Base-by-base conservation (phyloP, 768 basidiomycete species). In the Hygrophoropsis aurantiaca region DNA sequence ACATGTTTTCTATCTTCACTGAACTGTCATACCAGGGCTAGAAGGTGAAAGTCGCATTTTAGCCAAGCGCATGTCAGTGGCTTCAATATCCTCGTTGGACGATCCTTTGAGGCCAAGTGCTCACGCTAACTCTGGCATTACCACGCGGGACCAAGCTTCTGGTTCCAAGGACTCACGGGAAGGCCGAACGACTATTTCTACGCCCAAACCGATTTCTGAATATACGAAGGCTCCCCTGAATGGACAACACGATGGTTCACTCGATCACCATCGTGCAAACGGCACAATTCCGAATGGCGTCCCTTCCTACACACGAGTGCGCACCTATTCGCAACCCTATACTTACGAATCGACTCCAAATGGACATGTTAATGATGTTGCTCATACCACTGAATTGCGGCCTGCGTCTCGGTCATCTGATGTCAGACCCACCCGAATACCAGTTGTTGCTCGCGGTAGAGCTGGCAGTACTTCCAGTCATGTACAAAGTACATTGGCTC, bases 21-120 rank as follows among this genome's bases (percentile, higher is more conserved):
- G 50, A 32, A 30, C 27, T 30, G 13, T 33, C 33, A 50, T 44
- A 50, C 11, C 58, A 93, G 90, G 90, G 46, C 79, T 93, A 16
- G 82, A 92, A 68, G 77, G 72, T 51, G 90, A 93, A 71, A 90
- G 88, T 58, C 77, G 83, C 30, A 80, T 81, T n/a, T 74, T 93
- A 44, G 73, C 88, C 25, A 83, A 80, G 53, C 83, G 89, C 50
- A 80, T 91, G 62, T 90, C 89, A 27, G 79, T 84, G 49, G 74
- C 85, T 21, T 89, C 88, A 44, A 73, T 86, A 30, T 70, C 77
- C 20, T 82, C 82, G 13, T 55, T 64, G 37, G 80, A 81, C 58
- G 79, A 80, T 51, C 44, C 58, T n/a, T 55, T 50, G 27, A 56
- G 56, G 30, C 53, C 63, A 38, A 36, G 49, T 19, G 50, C 47